A percentile compares a stretch with the other conserved stretches of the same genome.
Conservation (phyloP, 306 rosid genomes). For the Quercus aquifolioides region DNA sequence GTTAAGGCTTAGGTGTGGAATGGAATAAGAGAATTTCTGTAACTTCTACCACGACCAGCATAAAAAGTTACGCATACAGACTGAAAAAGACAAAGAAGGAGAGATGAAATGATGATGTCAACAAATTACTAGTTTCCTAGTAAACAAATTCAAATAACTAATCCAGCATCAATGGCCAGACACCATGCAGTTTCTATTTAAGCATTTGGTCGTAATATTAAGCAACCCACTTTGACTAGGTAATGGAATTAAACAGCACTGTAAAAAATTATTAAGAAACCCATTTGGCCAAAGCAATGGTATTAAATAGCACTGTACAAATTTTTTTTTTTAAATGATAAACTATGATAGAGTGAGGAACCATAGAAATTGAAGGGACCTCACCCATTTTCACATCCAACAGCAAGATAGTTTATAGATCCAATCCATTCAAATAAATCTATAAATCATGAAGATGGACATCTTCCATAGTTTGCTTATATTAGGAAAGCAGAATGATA, state of each 20-base stretch:
- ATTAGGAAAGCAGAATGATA: not conserved
- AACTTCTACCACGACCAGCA: too few relatives aligned
- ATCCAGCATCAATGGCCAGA: not conserved
- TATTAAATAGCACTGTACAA: too few relatives aligned
- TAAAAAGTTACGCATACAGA: too few relatives aligned
- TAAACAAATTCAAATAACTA: not conserved
- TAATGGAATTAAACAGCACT: too few relatives aligned
- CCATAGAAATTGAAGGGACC: not conserved
- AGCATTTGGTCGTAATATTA: not conserved
- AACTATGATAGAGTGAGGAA: not conserved
- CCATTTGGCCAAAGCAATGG: too few relatives aligned
- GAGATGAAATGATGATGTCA: too few relatives aligned
- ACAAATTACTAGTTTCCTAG: too few relatives aligned
- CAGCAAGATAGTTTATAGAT: not conserved
- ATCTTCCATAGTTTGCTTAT: not conserved
- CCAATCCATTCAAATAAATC: not conserved
- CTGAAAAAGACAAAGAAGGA: too few relatives aligned
- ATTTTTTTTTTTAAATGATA: not conserved
- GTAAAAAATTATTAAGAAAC: too few relatives aligned
- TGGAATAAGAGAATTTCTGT: too few relatives aligned
- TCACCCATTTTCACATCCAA: not conserved
- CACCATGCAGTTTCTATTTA: not conserved
- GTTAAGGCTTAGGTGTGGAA: too few relatives aligned
- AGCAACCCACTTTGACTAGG: too few relatives aligned
- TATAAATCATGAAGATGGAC: not conserved